Conservation (phyloP, 2,329 filamentous ascomycete species). For the Aurifilum marmelostoma region DNA sequence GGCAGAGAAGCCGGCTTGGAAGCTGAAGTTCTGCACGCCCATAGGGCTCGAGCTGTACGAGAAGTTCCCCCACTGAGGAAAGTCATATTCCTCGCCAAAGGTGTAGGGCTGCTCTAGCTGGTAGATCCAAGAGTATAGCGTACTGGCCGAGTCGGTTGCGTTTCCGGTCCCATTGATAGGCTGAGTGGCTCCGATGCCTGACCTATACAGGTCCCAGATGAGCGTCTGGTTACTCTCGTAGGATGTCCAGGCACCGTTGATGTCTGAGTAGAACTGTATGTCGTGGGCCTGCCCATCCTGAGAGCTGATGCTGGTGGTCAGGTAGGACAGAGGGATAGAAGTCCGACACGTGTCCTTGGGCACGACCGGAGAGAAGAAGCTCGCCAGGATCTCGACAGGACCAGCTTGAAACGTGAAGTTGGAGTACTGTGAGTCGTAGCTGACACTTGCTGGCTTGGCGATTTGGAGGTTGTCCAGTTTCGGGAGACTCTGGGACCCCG, state of each 20-base stretch:
- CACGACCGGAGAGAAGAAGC: conserved; percentile 72
- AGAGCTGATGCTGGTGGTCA: conserved; percentile 69
- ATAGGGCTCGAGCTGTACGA: conserved; percentile 29
- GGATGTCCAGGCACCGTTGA: conserved; percentile 77
- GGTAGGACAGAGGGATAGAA: conserved; percentile 76
- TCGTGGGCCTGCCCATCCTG: conserved; percentile 46
- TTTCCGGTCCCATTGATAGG: conserved; percentile 45
- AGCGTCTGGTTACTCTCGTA: conserved; percentile 68
- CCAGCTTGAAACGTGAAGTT: conserved; percentile 36
- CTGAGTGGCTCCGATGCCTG: conserved; percentile 27
- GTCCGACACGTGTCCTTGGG: conserved; percentile 75
- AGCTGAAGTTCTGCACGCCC: conserved; percentile 27
- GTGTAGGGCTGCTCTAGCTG: conserved; percentile 23
- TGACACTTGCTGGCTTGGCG: conserved; percentile 28
- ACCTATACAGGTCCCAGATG: conserved; percentile 62
- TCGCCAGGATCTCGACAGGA: conserved; percentile 43
- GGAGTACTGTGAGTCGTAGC: conserved; percentile 32
- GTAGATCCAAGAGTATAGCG: conserved; percentile 29
- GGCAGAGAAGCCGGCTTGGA: conserved; percentile 67
- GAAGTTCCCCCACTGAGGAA: conserved; percentile 54
- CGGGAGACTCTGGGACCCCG: conserved; percentile 46
- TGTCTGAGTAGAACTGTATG: conserved; percentile 64
- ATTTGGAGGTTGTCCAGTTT: conserved; percentile 34
- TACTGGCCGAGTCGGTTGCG: conserved; percentile 8
- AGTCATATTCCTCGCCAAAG: conserved; percentile 40